phyloP scores from a whole-genome alignment of 78 protist species.

The Protostelium mycophagum region DNA sequence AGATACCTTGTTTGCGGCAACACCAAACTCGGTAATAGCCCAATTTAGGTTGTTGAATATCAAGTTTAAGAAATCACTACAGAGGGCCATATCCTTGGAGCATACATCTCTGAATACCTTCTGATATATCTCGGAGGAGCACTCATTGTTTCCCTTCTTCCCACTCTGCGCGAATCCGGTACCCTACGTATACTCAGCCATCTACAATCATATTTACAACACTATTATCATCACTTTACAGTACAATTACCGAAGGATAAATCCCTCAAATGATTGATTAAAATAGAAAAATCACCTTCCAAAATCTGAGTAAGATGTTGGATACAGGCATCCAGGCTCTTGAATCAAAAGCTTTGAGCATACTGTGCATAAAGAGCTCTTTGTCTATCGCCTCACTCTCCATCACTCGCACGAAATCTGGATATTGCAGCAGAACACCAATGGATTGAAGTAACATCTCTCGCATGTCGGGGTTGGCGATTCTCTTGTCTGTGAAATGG shows the following conservation, averaged over 20 bases:
- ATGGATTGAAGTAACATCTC: slow-evolving; percentile 1
- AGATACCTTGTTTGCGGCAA: not conserved
- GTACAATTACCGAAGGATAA: not conserved
- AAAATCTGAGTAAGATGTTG: not conserved
- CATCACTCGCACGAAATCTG: not conserved
- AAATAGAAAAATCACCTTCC: not conserved
- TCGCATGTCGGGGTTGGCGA: not conserved
- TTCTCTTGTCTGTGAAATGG: not conserved
- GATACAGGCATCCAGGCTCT: not conserved
- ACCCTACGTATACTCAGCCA: not conserved
- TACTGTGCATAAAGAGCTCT: not conserved
- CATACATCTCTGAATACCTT: not conserved
- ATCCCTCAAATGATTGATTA: not conserved
- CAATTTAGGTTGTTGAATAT: not conserved
- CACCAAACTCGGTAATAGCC: slow-evolving; percentile 3
- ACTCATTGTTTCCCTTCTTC: not conserved
- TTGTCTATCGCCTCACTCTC: not conserved
- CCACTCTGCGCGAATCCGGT: not conserved
- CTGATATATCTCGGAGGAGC: not conserved
- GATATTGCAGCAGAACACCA: not conserved
- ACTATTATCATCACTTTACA: not conserved
- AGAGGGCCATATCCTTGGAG: not conserved
- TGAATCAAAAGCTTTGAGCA: not conserved
- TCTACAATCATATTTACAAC: too few relatives aligned
- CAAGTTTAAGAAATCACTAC: not conserved